These are phyloP conservation scores for Fragaria vesca DNA, from an alignment of 306 rosid genomes.

Conservation along the genomic window DNA sequence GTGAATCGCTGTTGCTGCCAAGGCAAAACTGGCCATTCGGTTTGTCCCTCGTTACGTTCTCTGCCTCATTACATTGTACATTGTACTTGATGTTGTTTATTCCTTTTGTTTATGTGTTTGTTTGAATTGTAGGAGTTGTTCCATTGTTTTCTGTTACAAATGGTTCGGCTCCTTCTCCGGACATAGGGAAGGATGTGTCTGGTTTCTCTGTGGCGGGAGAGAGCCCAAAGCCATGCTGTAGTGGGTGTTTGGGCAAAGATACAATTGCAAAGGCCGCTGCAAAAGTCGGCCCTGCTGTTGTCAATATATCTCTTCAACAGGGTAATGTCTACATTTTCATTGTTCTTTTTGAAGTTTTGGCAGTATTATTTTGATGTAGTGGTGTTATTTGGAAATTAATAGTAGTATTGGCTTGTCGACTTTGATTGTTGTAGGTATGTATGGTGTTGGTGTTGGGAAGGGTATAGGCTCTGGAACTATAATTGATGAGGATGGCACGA, in stretches of 20 bases:
- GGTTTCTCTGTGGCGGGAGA: conserved; percentile 25
- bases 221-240: conserved; percentile 39
- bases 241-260: conserved; percentile 60
- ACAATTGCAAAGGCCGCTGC: conserved; percentile 88
- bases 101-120: not conserved
- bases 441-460: conserved; percentile 47
- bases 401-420: not conserved
- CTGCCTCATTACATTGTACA: not conserved
- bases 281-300: conserved; percentile 81
- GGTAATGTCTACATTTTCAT: conserved; percentile 30
- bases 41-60: conserved; percentile 18
- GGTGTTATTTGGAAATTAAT: not conserved
- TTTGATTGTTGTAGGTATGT: conserved; percentile 38
- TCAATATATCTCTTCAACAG: conserved; percentile 63
- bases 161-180: conserved; percentile 40
- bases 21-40: conserved; percentile 37
- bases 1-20: conserved; percentile 30
- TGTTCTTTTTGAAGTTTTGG: conserved; percentile 3
- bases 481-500: conserved; percentile 75
- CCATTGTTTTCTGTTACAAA: conserved; percentile 44
- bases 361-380: not conserved
- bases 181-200: conserved; percentile 35
- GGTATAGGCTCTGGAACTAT: conserved; percentile 84
- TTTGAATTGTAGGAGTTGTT: conserved; percentile 43
- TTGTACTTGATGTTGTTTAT: not conserved